These are phyloP conservation scores for Solidago caesia DNA, from an alignment of 129 eudicot species.

Conservation along the genomic window DNA sequence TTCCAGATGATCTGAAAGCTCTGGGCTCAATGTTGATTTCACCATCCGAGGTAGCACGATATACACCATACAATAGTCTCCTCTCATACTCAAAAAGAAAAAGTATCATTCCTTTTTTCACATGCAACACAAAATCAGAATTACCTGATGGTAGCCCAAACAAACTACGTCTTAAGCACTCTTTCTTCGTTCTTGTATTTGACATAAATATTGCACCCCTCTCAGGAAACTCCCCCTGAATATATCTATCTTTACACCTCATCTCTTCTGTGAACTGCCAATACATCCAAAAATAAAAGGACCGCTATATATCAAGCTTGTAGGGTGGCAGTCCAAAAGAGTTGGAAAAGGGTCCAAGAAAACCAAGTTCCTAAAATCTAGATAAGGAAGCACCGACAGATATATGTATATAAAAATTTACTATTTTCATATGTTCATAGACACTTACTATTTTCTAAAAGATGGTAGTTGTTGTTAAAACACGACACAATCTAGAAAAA, in stretches of 20 bases:
- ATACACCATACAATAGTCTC: slow-evolving; percentile 69
- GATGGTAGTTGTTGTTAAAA: too few relatives aligned
- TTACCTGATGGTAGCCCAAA: slow-evolving; percentile 64
- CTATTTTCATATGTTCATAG: too few relatives aligned
- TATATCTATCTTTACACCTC: slow-evolving; percentile 25
- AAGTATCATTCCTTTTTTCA: slow-evolving; percentile 78
- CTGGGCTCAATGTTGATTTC: slow-evolving; percentile 54
- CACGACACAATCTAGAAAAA: too few relatives aligned
- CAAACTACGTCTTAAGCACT: slow-evolving; percentile 46
- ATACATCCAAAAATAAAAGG: slow-evolving; percentile 22
- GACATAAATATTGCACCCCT: slow-evolving; percentile 85
- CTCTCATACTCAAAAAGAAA: slow-evolving; percentile 73
- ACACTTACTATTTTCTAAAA: too few relatives aligned
- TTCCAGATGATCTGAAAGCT: slow-evolving; percentile 53
- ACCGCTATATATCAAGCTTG: slow-evolving; percentile 15
- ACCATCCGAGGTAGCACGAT: slow-evolving; percentile 75
- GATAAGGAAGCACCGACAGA: not conserved
- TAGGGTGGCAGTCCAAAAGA: slow-evolving; percentile 8
- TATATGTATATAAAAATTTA: not conserved
- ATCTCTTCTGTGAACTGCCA: slow-evolving; percentile 41
- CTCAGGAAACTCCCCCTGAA: slow-evolving; percentile 45
- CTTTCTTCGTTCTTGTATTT: slow-evolving; percentile 47
- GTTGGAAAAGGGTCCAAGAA: slow-evolving; percentile 17
- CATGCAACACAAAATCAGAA: slow-evolving; percentile 59
- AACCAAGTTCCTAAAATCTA: not conserved